Conservation (phyloP, 2,329 filamentous ascomycete species). For the Fusarium sacchari region DNA sequence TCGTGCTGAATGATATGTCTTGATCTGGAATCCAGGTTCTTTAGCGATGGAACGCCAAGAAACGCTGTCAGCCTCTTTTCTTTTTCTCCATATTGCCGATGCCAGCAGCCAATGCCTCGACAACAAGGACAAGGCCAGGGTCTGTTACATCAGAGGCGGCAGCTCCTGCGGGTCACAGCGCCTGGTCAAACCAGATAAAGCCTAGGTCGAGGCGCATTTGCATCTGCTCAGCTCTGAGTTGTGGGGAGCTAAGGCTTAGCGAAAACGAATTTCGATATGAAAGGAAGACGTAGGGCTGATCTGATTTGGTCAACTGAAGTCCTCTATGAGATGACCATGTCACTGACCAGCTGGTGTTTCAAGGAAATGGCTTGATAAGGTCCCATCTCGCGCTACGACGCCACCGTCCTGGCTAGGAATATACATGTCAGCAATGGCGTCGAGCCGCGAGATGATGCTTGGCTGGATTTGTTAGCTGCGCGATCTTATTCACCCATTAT, state of each 20-base stretch:
- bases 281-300: conserved; percentile 17
- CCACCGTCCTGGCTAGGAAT: not conserved
- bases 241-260: conserved; percentile 26
- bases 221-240: not conserved
- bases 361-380: not conserved
- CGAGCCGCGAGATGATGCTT: not conserved
- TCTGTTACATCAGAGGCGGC: conserved; percentile 15
- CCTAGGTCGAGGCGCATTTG: conserved; percentile 29
- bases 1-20: not conserved
- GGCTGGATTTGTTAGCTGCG: not conserved
- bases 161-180: conserved; percentile 12
- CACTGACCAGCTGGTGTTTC: not conserved
- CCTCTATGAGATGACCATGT: not conserved
- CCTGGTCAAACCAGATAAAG: conserved; percentile 13
- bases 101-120: not conserved
- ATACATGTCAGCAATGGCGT: conserved; percentile 15
- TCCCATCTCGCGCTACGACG: not conserved
- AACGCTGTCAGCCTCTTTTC: conserved; percentile 6
- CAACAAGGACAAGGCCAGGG: not conserved
- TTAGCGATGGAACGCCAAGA: not conserved
- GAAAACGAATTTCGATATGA: not conserved
- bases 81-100: not conserved
- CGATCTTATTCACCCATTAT: not conserved
- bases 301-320: not conserved
- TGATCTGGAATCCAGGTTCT: not conserved